Conservation (phyloP, 140 eudicot genomes). For the Senecio squalidus region DNA sequence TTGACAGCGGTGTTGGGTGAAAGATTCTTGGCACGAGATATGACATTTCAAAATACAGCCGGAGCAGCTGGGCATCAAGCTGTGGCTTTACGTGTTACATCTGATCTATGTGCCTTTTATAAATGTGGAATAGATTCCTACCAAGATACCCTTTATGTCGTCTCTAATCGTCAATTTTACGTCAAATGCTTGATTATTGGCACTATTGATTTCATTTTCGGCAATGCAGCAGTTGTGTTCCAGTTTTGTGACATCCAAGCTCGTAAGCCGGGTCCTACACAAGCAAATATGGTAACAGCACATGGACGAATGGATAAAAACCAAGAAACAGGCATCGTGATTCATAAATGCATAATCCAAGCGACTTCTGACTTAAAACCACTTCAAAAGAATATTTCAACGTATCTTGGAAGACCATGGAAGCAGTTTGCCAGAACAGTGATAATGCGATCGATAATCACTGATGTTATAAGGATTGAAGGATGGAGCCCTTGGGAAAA, state of each 20-base stretch:
- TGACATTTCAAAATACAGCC: constrained; percentile 44
- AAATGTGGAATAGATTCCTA: constrained; percentile 33
- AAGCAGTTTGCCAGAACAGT: constrained; percentile 35
- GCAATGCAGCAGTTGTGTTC: constrained; percentile 44
- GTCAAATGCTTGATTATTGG: constrained; percentile 32
- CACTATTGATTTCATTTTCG: constrained; percentile 48
- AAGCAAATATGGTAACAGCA: constrained; percentile 46
- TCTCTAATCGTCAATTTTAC: constrained; percentile 33
- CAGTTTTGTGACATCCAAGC: constrained; percentile 35
- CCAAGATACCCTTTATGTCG: constrained; percentile 51
- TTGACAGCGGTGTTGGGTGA: constrained; percentile 34
- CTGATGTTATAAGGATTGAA: constrained; percentile 23
- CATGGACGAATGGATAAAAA: constrained; percentile 41
- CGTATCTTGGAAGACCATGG: constrained; percentile 52
- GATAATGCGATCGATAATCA: constrained; percentile 28
- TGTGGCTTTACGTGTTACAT: constrained; percentile 37
- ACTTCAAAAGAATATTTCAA: constrained; percentile 4
- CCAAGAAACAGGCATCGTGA: constrained; percentile 31
- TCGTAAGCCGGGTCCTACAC: constrained; percentile 26
- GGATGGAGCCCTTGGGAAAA: constrained; percentile 43
- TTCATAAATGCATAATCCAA: constrained; percentile 29
- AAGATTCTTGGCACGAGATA: constrained; percentile 40
- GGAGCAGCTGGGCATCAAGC: constrained; percentile 49
- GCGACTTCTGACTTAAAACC: constrained; percentile 26
- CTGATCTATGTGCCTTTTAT: constrained; percentile 37